Evolutionary conservation across 2,329 filamentous ascomycete genomes (phyloP).

Genomic region (Aspergillus amoenus): DNA sequence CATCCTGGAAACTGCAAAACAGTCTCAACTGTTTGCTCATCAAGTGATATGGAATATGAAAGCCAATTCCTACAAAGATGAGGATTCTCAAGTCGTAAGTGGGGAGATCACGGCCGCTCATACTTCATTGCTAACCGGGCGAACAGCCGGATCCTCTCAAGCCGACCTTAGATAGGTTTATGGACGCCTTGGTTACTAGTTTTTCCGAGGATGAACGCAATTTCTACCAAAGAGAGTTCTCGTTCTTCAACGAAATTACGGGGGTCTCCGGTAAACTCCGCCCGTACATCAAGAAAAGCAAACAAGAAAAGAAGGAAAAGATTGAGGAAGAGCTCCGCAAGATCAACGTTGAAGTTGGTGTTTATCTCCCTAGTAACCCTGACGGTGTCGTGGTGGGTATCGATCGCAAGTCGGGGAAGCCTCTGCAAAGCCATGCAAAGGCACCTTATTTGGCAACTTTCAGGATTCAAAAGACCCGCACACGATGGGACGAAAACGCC

Average conservation of each 20-base stretch:
- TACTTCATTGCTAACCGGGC: constrained; percentile 10
- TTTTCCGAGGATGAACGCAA: constrained; percentile 75
- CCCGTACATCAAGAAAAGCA: constrained; percentile 85
- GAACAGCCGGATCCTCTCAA: constrained; percentile 82
- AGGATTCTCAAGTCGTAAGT: constrained; percentile 78
- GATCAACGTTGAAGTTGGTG: constrained; percentile 94
- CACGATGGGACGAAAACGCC: constrained; percentile 27
- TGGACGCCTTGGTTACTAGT: constrained; percentile 75
- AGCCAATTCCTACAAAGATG: constrained; percentile 96
- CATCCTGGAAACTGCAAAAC: constrained; percentile 93
- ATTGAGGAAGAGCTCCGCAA: constrained; percentile 98
- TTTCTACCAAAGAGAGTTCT: constrained; percentile 93
- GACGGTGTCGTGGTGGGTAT: constrained; percentile 97
- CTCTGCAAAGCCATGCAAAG: constrained; percentile 95
- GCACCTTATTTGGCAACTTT: constrained; percentile 99
- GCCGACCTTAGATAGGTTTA: constrained; percentile 87
- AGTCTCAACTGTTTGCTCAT: constrained; percentile 97
- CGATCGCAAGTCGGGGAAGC: constrained; percentile 95
- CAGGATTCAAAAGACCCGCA: constrained; percentile 78
- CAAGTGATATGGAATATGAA: constrained; percentile 99
- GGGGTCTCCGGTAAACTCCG: constrained; percentile 93
- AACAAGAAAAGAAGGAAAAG: constrained; percentile 97
- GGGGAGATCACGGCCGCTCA: background rate
- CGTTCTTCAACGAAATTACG: constrained; percentile 98
- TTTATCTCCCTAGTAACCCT: constrained; percentile 95